Evolutionary conservation across 208 protist species (phyloP).

Genomic region (Entamoeba nuttalli): DNA sequence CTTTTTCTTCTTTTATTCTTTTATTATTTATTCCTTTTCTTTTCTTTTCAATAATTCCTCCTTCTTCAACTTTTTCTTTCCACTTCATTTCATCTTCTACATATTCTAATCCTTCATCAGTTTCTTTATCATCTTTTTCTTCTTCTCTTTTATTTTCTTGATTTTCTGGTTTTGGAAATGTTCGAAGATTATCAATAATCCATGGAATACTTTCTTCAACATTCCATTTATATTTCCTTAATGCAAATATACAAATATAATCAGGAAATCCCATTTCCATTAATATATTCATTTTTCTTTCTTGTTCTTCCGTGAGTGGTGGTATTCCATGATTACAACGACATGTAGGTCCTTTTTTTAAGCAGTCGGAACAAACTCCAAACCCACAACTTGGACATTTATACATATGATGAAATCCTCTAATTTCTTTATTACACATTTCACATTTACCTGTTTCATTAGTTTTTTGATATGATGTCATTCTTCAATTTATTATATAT

Average conservation of each 20-base stretch:
- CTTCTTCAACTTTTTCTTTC: neutral
- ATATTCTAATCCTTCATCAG: neutral
- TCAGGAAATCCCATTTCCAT: neutral
- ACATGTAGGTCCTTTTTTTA: neutral
- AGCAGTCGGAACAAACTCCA: neutral
- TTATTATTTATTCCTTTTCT: constrained; percentile 8
- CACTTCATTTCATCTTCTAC: neutral
- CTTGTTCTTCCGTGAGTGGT: neutral
- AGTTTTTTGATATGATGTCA: neutral
- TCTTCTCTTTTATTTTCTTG: neutral
- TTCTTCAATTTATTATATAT: neutral
- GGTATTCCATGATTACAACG: neutral
- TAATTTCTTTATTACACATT: neutral
- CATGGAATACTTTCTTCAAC: neutral
- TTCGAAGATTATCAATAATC: neutral
- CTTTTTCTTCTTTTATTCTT: neutral
- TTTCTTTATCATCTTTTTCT: neutral
- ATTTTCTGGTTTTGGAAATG: neutral
- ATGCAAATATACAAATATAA: neutral
- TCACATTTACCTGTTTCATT: neutral
- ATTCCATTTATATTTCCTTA: neutral
- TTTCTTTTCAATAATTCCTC: neutral
- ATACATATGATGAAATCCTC: neutral
- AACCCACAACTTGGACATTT: neutral
- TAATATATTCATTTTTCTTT: neutral